Evolutionary conservation across 2,329 filamentous ascomycete genomes (phyloP).

Genomic region (Lachnum nothofagi): DNA sequence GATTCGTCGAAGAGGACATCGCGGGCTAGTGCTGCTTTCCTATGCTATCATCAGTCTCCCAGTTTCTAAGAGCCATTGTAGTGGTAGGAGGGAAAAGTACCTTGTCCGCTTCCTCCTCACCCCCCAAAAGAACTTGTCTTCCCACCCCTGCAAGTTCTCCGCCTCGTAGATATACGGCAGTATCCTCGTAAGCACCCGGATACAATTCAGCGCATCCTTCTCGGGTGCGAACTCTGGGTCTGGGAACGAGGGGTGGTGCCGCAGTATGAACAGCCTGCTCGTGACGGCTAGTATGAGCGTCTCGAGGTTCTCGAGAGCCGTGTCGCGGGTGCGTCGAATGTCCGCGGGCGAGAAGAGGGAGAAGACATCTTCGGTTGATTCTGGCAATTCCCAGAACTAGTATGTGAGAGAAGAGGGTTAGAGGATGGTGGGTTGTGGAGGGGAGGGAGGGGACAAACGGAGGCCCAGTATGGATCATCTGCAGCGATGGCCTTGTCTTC

Average conservation of each 20-base stretch:
- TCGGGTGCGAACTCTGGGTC: conserved; percentile 78
- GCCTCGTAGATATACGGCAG: conserved; percentile 90
- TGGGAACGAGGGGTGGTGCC: conserved; percentile 86
- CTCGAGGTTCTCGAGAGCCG: conserved; percentile 80
- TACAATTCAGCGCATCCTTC: conserved; percentile 87
- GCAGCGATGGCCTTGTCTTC: conserved; percentile 82
- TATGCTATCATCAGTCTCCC: conserved; percentile 28
- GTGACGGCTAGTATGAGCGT: conserved; percentile 79
- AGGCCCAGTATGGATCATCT: conserved; percentile 88
- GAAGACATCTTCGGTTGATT: conserved; percentile 93
- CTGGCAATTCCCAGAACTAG: conserved; percentile 95
- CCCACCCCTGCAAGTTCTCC: conserved; percentile 77
- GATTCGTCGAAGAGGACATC: conserved; percentile 83
- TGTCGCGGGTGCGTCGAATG: conserved; percentile 81
- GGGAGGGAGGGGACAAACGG: conserved; percentile 51
- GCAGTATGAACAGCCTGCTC: conserved; percentile 74
- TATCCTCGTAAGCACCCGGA: conserved; percentile 82
- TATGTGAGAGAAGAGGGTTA: conserved; percentile 10
- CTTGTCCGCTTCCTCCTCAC: conserved; percentile 63
- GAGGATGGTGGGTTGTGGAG: background rate
- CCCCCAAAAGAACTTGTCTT: conserved; percentile 90
- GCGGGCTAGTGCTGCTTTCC: conserved; percentile 58
- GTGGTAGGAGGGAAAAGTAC: conserved; percentile 15
- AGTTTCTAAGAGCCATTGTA: background rate
- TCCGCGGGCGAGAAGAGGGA: conserved; percentile 86